Conservation (phyloP, 2,329 filamentous ascomycete species). For the Exutisphaerella laricina region DNA sequence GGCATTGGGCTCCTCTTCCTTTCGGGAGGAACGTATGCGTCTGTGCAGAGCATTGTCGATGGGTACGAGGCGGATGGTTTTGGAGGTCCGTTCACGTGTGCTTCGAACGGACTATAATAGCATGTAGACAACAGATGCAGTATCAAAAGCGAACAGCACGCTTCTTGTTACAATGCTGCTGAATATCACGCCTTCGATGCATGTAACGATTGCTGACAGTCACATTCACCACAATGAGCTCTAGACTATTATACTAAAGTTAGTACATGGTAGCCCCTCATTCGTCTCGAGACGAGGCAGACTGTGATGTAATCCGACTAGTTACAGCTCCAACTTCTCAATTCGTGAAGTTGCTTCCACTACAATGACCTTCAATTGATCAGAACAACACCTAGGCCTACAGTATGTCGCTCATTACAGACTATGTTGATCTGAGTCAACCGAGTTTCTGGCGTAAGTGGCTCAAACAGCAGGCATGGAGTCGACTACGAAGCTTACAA, state of each 20-base stretch:
- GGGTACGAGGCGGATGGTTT: slow-evolving; percentile 62
- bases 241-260: no score
- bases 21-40: slow-evolving; percentile 70
- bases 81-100: slow-evolving; percentile 68
- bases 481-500: slow-evolving; percentile 2
- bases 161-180: no score
- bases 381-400: no score
- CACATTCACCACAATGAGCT: background rate
- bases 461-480: background rate
- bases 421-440: slow-evolving; percentile 40
- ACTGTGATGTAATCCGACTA: no score
- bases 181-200: no score
- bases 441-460: slow-evolving; percentile 45
- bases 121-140: background rate
- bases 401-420: slow-evolving; percentile 35
- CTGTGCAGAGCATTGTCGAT: slow-evolving; percentile 66
- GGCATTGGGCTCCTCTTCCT: slow-evolving; percentile 74
- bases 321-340: no score
- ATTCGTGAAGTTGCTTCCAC: slow-evolving; percentile 4
- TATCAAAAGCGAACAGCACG: background rate
- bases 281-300: no score
- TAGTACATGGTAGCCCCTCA: no score
- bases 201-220: no score
- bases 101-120: slow-evolving; percentile 51
- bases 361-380: no score